Evolutionary conservation across 1,139 yeast genomes (phyloP).

Genomic region (Pichia sp.): DNA sequence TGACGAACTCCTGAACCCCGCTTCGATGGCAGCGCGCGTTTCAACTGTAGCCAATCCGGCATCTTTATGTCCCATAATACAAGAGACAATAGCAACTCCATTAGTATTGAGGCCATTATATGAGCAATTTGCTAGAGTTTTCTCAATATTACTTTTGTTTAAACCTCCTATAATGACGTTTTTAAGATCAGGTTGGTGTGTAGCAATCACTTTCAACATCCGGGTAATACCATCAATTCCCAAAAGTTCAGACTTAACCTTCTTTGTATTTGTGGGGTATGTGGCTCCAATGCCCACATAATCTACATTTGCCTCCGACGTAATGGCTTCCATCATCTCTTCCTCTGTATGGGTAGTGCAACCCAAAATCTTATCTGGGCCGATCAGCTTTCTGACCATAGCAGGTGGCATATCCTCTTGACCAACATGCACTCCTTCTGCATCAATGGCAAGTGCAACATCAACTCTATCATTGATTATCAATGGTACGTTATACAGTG

Average conservation of each 20-base stretch:
- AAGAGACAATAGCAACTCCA: constrained; percentile 84
- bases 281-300: constrained; percentile 86
- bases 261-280: constrained; percentile 69
- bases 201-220: constrained; percentile 43
- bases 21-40: too few species aligned
- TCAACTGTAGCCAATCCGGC: constrained; percentile 33
- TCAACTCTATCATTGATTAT: constrained; percentile 86
- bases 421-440: constrained; percentile 83
- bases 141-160: constrained; percentile 54
- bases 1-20: too few species aligned
- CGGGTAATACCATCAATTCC: constrained; percentile 65
- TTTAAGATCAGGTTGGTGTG: constrained; percentile 35
- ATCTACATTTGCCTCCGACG: constrained; percentile 41
- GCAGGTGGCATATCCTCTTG: constrained; percentile 81
- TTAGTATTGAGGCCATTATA: constrained; percentile 46
- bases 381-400: constrained; percentile 55
- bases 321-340: constrained; percentile 53
- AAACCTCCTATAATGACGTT: constrained; percentile 88
- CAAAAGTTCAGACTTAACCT: constrained; percentile 38
- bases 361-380: constrained; percentile 72
- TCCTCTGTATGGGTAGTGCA: constrained; percentile 58
- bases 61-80: constrained; percentile 64
- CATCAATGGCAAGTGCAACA: constrained; percentile 82
- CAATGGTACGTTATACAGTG: constrained; percentile 56
- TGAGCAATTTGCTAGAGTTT: constrained; percentile 46